Base-by-base conservation (phyloP, 2,329 filamentous ascomycete species). In the Monosporascus sp. region DNA sequence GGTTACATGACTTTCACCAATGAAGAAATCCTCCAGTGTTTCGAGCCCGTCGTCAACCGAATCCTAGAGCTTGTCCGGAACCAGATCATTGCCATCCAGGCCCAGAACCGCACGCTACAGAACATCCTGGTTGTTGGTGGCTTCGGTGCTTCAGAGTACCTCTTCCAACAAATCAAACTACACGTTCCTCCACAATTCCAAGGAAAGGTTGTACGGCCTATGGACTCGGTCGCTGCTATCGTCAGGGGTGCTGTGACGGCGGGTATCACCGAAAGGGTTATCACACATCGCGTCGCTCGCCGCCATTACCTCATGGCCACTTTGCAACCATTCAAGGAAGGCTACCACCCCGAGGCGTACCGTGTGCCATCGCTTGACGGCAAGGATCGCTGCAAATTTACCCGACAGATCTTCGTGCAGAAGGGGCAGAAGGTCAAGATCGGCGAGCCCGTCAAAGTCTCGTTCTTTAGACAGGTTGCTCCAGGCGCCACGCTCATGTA, bases 1-100 rank as follows among this genome's bases (percentile, higher is more conserved):
- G 93, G 94, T 49, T 97, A 97, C 78, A 99, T 99, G 94, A 97
- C 93, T 2, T 99, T 99, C 70, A 97, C 92, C 57, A 97, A 99
- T 70, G 94, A 97, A 74, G 94, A 99, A 74, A 97, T 99, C 65
- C 79, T 99, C 63, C 93, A 97, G 75, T 97, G 94, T 77, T 99
- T 97, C 71, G 93, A 97, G 78, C 94, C 94, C 14, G 94, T 99
- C 9, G 93, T 97, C 52, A 97, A 97, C 78, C 84, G 94, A 54
- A 97, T 99, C 69, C 76, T 97, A 63, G 94, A 97, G 73, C 82
- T 97, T 60, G 94, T 97, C 55, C 84, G 93, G 62, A 97, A 97
- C 74, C 94, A 99, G 74, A 97, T 99, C 72, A 97, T 97, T 65
- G 94, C 94, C 62, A 97, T 99, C 63, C 94, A 97, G 75, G 93